Evolutionary conservation across 495 filamentous ascomycete genomes (phyloP), one percentile per base, ranked within the genome.

Genomic region (Lasiosphaeria miniovina): DNA sequence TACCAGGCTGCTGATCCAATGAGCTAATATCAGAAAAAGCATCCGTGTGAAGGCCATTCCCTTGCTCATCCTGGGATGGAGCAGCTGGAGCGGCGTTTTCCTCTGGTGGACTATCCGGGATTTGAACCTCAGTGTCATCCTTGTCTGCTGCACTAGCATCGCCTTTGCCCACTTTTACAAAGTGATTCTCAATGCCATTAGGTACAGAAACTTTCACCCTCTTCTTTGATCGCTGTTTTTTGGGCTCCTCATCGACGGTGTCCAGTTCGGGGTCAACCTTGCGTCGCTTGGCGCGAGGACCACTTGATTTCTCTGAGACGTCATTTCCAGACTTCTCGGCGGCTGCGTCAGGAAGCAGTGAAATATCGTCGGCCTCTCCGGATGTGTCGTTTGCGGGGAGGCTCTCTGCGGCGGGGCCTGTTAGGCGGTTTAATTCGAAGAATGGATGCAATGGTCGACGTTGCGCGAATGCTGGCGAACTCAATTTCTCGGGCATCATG

Each of bases 271-370:
- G 63, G 7, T 71, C 61, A 11, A 74, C 81, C 62, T 80, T 85
- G 45, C 76, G 74, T 15, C 84, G 74, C 64, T 86, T 86, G 43
- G 75, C 71, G 31, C 79, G 70, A 43, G 61, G 51, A 12, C 68
- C 59, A 57, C 82, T 82, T 0, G 71, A 45, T 52, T 72, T 62
- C 4, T 62, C 64, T 7, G 45, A 7, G 1, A 6, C 17, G 4
- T 57, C 61, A 24, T 72, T 34, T 8, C 48, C 48, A 2, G 48
- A 14, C n/a, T 55, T 55, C 31, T 41, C 50, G 6, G 12, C n/a
- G n/a, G 14, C 53, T 41, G 9, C 41, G 12, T 54, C 59, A 14
- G 51, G 24, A 14, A 59, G 45, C 50, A 54, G n/a, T 14, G 48
- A 1, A 12, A 57, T 15, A 36, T 17, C 7, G 32, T 24, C 45